Percentiles rank a stretch among this genome's conserved stretches.
Evolutionary conservation across 2,329 filamentous ascomycete genomes (phyloP).

Genomic region (Endoconidiophora laricicola): DNA sequence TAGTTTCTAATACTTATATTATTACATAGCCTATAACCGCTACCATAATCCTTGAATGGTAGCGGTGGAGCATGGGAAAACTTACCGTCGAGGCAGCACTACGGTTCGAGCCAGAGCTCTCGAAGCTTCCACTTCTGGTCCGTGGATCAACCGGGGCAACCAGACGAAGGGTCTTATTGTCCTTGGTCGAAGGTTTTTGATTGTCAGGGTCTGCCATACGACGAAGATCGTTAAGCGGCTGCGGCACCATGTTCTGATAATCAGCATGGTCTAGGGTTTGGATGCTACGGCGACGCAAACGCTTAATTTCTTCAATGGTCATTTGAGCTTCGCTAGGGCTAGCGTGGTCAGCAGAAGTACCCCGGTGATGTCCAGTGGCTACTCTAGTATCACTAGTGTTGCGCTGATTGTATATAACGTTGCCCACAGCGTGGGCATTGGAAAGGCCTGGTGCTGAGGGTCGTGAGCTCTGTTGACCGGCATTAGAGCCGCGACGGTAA

Average conservation of each 20-base stretch:
- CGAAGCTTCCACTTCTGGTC: constrained; percentile 41
- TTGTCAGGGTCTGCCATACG: constrained; percentile 14
- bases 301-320: constrained; percentile 39
- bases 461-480: constrained; percentile 26
- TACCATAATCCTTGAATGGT: no score
- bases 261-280: constrained; percentile 42
- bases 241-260: constrained; percentile 19
- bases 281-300: constrained; percentile 70
- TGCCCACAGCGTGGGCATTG: neutral
- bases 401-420: constrained; percentile 17
- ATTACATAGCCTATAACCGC: no score
- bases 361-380: constrained; percentile 13
- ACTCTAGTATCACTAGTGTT: constrained; percentile 14
- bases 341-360: constrained; percentile 4
- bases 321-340: neutral
- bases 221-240: constrained; percentile 8
- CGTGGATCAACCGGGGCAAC: constrained; percentile 20
- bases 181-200: constrained; percentile 13
- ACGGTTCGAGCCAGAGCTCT: constrained; percentile 43
- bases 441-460: constrained; percentile 18
- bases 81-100: constrained; percentile 50
- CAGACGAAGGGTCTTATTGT: constrained; percentile 25
- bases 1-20: neutral
- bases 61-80: constrained; percentile 15
- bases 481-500: constrained; percentile 49